Evolutionary conservation across 2,329 filamentous ascomycete species (phyloP).

Genomic region (Xylariomycetidae sp.): DNA sequence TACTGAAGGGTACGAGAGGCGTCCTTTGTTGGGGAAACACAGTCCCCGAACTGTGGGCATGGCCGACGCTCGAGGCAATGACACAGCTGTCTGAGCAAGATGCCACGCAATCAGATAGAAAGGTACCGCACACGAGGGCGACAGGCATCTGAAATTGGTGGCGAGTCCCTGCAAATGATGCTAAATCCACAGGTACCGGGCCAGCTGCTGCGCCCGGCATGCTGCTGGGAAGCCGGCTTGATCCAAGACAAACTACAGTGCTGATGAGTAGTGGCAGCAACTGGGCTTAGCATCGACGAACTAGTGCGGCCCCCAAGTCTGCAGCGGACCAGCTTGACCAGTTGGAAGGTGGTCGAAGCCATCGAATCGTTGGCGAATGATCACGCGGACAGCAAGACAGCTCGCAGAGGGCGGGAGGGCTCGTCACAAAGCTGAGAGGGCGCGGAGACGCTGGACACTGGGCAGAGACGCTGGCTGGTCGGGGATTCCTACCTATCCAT

Average conservation of each 20-base stretch:
- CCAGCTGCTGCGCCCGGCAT: conserved; percentile 11
- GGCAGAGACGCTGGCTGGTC: too few relatives aligned
- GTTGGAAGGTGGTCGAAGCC: too few relatives aligned
- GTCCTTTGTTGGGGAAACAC: conserved; percentile 7
- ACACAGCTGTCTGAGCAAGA: conserved; percentile 16
- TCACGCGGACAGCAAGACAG: conserved; percentile 18
- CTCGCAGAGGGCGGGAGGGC: conserved; percentile 5
- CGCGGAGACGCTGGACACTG: too few relatives aligned
- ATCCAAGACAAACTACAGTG: conserved; percentile 12
- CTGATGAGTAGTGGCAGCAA: conserved; percentile 1
- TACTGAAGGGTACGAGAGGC: conserved; percentile 1
- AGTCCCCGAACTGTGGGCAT: conserved; percentile 16
- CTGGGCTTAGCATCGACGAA: conserved; percentile 2
- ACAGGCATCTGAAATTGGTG: conserved; percentile 6
- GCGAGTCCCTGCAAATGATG: conserved; percentile 3
- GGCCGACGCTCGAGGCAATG: conserved; percentile 16
- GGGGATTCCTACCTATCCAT: too few relatives aligned
- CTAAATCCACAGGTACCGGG: conserved; percentile 12
- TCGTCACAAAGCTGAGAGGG: too few relatives aligned
- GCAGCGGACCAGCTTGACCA: conserved; percentile 13
- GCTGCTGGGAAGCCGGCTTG: conserved; percentile 4
- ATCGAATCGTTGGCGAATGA: conserved; percentile 12
- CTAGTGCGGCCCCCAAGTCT: conserved; percentile 4
- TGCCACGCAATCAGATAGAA: conserved; percentile 18
- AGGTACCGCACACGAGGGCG: conserved; percentile 9